Base-by-base conservation (phyloP, 2,329 filamentous ascomycete genomes). In the Phialophora expanda region DNA sequence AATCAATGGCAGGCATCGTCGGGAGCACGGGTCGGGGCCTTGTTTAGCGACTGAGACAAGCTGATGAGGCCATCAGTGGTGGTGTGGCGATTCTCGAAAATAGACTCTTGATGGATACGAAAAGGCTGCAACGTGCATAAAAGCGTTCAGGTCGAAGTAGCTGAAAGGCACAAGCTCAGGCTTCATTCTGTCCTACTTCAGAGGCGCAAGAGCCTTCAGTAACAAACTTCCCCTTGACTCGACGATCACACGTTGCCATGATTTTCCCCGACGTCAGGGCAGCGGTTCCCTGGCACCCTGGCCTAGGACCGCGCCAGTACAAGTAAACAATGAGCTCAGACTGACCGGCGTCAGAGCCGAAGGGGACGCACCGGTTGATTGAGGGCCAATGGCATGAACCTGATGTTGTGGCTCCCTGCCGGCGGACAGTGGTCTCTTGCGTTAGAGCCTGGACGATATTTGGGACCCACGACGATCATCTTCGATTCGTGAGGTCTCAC, bases 31-130 rank as follows among this genome's bases (percentile, higher is more conserved):
- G 8, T 24, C 12, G 38, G 22, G 57, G 57, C 28, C 51, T 58
- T 46, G 56, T 56, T 53, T 60, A 66, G 44, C 66, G 66, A 63
- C 38, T 68, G 63, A 66, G 58, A 68, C 66, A 61, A 38, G 56
- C 56, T 48, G 59, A 56, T 46, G 59, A 30, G 50, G 51, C 63
- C 64, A 63, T 58, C n/a, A 34, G 38, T 34, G 20, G 34, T 38
- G 56, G 32, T 56, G 66, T 58, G 66, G 62, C 62, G 56, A 56
- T 22, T 54, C 20, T 30, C 48, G 26, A 57, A 57, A 20, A 48
- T n/a, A 44, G 58, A 20, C 34, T 61, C 32, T 50, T 17, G 34
- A 54, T 51, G 41, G 26, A 50, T 28, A 30, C 30, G 56, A 24
- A 60, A 57, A 51, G 28, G 38, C 53, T 61, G 48, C 38, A 26